These are phyloP conservation scores for Populus ilicifolia DNA, from an alignment of 345 rosid genomes.

Conservation along the genomic window DNA sequence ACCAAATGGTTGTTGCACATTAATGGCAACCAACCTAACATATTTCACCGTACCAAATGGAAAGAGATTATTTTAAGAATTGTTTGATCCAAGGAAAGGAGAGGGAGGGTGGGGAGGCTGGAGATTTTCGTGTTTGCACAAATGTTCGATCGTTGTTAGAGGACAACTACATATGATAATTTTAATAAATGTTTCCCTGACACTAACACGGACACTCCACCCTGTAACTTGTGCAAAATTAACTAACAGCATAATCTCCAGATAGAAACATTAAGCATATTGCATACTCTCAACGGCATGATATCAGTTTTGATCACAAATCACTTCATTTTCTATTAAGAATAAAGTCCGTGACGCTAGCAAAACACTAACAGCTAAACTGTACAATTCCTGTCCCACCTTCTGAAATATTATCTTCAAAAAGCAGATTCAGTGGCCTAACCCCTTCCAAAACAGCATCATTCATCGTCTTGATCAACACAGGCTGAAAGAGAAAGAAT, in stretches of 20 bases:
- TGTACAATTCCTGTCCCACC: neutral
- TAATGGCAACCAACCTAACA: too few species aligned
- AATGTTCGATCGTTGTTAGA: neutral
- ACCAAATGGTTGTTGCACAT: too few species aligned
- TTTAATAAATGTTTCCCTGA: neutral
- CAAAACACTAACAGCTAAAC: neutral
- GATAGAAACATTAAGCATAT: neutral
- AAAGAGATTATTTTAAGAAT: too few species aligned
- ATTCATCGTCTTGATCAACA: slow-evolving; percentile 25
- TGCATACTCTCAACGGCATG: neutral
- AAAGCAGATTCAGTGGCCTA: neutral
- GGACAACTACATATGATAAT: neutral
- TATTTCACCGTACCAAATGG: too few species aligned
- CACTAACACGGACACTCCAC: neutral
- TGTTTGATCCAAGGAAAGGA: neutral
- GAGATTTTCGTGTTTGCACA: neutral
- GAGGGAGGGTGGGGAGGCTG: neutral
- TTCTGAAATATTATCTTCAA: neutral
- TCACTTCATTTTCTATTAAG: neutral
- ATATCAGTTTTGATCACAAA: neutral
- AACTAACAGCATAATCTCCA: neutral
- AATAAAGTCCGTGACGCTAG: neutral
- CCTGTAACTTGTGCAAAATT: neutral
- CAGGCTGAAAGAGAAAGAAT: slow-evolving; percentile 31
- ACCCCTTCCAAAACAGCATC: slow-evolving; percentile 2